Evolutionary conservation across 345 rosid species (phyloP).

Genomic region (Trapa incisa): DNA sequence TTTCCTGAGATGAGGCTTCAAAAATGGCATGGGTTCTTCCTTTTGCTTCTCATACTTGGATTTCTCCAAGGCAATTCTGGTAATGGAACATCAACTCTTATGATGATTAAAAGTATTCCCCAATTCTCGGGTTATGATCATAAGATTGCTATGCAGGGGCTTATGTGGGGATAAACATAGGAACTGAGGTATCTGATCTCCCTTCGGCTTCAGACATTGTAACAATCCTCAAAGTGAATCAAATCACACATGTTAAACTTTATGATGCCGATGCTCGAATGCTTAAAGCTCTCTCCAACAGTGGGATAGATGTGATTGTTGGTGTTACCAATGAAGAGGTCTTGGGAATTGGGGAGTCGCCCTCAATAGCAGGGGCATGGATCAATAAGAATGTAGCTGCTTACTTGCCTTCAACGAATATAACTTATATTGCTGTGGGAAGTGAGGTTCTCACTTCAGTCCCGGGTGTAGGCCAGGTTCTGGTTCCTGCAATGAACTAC

Average conservation of each 20-base stretch:
- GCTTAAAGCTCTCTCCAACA: constrained; percentile 83
- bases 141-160: constrained; percentile 36
- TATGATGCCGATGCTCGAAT: constrained; percentile 74
- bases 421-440: constrained; percentile 90
- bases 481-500: constrained; percentile 74
- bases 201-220: constrained; percentile 62
- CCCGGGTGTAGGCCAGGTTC: constrained; percentile 61
- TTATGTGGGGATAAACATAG: constrained; percentile 78
- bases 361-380: constrained; percentile 83
- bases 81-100: not conserved
- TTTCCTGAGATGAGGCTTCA: not conserved
- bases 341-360: constrained; percentile 62
- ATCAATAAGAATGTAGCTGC: constrained; percentile 67
- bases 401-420: constrained; percentile 78
- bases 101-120: not conserved
- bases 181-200: constrained; percentile 61
- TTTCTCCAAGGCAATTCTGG: not conserved
- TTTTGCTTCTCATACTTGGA: not conserved
- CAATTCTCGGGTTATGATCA: not conserved
- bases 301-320: constrained; percentile 65
- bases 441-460: constrained; percentile 71
- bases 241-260: constrained; percentile 79
- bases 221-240: constrained; percentile 36
- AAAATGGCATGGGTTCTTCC: not conserved
- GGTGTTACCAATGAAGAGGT: constrained; percentile 76